Base-by-base conservation (phyloP, 2,329 filamentous ascomycete species). In the Lomentospora prolificans region DNA sequence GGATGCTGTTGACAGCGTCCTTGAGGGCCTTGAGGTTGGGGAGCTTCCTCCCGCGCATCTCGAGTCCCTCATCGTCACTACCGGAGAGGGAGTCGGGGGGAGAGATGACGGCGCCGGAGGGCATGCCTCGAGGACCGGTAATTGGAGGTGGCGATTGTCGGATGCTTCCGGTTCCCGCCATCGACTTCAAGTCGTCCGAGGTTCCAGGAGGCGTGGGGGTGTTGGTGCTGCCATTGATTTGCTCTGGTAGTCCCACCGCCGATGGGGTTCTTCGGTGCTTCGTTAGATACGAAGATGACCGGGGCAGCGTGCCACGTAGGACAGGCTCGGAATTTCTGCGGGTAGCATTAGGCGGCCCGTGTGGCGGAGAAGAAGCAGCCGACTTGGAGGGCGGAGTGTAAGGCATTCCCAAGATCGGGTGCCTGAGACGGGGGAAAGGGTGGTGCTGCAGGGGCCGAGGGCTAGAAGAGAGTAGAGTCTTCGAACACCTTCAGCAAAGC, bases 121-220 rank as follows among this genome's bases (percentile, higher is more conserved):
- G 90, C 69, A 96, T 94, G 60, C 81, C 74, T 58, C 82, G 69
- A 25, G 75, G 79, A 71, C 89, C 84, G 60, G 84, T 89, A 60
- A 90, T 72, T 17, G 90, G 89, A n/a, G 89, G 86, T 14, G 90
- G 89, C 51, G 90, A 95, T 69, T 91, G 88, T 63, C 89, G 83
- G 59, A 95, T 74, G 70, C 83, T 89, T 68, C 75, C 75, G 66
- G 75, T 78, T 56, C 73, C 62, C 14, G 70, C 67, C 66, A 79
- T 71, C 53, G 69, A 65, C 65, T 75, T 74, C 41, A 79, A 64
- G 59, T 78, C 73, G 58, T 77, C 75, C 55, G 74, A 76, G 3
- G 77, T 79, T 44, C 73, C 71, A 58, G 74, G 72, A 22, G 76
- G 76, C 25, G 75, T 78, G 50, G 72, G 70, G 59, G 75, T 71